A percentile compares a stretch with the other conserved stretches of the same genome.
phyloP scores from a whole-genome alignment of 1,284 basidiomycete species.

The Cronartium ribicola region DNA sequence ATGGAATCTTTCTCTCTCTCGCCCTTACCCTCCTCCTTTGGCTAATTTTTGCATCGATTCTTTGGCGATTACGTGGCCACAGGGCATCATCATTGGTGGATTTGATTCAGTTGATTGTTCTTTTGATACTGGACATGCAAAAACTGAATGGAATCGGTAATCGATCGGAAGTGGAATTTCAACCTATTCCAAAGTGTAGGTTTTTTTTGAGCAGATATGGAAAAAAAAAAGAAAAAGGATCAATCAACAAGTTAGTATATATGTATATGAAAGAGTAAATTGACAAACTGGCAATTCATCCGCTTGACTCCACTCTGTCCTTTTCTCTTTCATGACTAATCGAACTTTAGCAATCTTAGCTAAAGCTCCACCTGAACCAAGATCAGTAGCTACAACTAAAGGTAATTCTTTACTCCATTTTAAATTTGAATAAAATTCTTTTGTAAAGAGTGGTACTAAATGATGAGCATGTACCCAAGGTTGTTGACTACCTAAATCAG shows the following conservation, averaged over 20 bases:
- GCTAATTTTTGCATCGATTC: conserved; percentile 80
- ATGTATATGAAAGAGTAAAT: background rate
- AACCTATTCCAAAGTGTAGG: conserved; percentile 60
- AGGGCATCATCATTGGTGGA: conserved; percentile 94
- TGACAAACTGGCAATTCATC: conserved; percentile 78
- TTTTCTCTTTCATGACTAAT: conserved; percentile 83
- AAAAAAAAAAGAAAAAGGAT: conserved; percentile 15
- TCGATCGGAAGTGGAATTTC: conserved; percentile 79
- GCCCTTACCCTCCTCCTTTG: conserved; percentile 76
- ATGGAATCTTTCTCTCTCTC: background rate
- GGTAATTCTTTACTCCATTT: conserved; percentile 84
- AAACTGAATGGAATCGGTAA: conserved; percentile 91
- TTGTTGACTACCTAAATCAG: conserved; percentile 57
- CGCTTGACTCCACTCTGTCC: conserved; percentile 81
- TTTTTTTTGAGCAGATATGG: background rate
- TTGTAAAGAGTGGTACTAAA: conserved; percentile 73
- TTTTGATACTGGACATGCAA: conserved; percentile 95
- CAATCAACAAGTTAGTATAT: background rate
- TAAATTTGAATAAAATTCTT: conserved; percentile 79
- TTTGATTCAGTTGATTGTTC: conserved; percentile 80
- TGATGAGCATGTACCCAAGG: conserved; percentile 60
- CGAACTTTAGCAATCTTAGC: conserved; percentile 85
- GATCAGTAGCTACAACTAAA: conserved; percentile 76
- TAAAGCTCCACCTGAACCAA: conserved; percentile 82
- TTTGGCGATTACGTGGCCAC: conserved; percentile 87